Conservation (phyloP, 352 stramenopile genomes). For the Thalassiosira mediterranea region DNA sequence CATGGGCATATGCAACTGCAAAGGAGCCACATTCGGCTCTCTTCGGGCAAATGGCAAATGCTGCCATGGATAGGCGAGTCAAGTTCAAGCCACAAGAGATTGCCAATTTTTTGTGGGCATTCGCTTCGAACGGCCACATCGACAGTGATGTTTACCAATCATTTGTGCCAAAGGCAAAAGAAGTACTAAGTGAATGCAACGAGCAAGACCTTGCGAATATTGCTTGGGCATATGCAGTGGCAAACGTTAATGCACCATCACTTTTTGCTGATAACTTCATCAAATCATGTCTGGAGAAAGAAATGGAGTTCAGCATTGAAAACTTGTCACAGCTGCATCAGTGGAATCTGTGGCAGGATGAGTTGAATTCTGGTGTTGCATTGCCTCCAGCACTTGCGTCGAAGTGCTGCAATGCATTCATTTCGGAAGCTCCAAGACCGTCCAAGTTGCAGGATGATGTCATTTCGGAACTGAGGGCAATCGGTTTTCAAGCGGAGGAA, state of each 20-base stretch:
- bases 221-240: conserved; percentile 13
- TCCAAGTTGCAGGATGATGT: conserved; percentile 11
- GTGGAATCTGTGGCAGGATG: conserved; percentile 39
- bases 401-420: conserved; percentile 33
- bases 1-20: conserved; percentile 20
- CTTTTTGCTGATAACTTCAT: conserved; percentile 5
- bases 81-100: not conserved
- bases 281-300: not conserved
- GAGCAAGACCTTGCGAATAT: conserved; percentile 10
- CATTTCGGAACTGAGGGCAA: not conserved
- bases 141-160: not conserved
- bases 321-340: conserved; percentile 23
- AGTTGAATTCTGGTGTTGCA: not conserved
- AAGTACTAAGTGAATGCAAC: conserved; percentile 1
- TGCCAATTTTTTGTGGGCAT: conserved; percentile 13
- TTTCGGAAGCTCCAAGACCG: not conserved
- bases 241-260: not conserved
- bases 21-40: not conserved
- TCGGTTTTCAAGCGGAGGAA: conserved; percentile 7
- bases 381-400: conserved; percentile 25
- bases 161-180: not conserved
- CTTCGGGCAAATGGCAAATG: conserved; percentile 1
- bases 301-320: not conserved
- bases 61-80: not conserved
- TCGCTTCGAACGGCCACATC: not conserved